These are phyloP conservation scores for Wolfiporia cocos DNA, from an alignment of 1,284 basidiomycete species.

Conservation along the genomic window DNA sequence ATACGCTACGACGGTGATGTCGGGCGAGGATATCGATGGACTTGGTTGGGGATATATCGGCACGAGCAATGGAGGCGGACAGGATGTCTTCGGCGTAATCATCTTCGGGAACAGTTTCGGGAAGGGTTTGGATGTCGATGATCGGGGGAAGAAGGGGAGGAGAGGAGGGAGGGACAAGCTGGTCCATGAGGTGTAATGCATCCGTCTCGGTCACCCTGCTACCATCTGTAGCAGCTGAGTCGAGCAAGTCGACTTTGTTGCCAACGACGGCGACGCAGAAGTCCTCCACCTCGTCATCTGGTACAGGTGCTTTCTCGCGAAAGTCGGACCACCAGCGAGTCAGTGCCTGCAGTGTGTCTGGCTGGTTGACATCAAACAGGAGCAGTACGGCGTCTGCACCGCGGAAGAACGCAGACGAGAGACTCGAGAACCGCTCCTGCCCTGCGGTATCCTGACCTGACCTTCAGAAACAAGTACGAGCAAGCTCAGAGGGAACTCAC, in stretches of 20 bases:
- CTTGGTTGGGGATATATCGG: constrained; percentile 11
- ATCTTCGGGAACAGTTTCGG: constrained; percentile 3
- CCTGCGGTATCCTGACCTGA: constrained; percentile 62
- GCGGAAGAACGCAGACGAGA: constrained; percentile 77
- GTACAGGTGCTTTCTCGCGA: constrained; percentile 53
- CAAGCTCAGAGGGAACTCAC: constrained; percentile 32
- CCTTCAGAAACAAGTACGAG: constrained; percentile 1
- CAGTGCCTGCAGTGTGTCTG: constrained; percentile 51
- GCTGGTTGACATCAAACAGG: constrained; percentile 71
- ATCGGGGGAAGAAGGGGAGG: constrained; percentile 24
- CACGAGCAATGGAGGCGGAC: constrained; percentile 13
- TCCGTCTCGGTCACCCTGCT: constrained; percentile 28
- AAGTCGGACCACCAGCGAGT: constrained; percentile 78
- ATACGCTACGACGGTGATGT: constrained; percentile 22
- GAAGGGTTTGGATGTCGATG: constrained; percentile 4
- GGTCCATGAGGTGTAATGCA: constrained; percentile 42
- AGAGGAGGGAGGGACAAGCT: constrained; percentile 44
- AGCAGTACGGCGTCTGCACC: constrained; percentile 78
- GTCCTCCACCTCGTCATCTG: constrained; percentile 52
- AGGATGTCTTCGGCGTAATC: background rate
- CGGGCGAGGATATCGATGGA: constrained; percentile 26
- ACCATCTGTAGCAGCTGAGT: constrained; percentile 6
- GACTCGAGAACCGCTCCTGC: constrained; percentile 77
- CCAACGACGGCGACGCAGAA: constrained; percentile 76
- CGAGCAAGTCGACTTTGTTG: constrained; percentile 65